phyloP scores from a whole-genome alignment of 371 early-diverging fungal species.

The Lichtheimia corymbifera region DNA sequence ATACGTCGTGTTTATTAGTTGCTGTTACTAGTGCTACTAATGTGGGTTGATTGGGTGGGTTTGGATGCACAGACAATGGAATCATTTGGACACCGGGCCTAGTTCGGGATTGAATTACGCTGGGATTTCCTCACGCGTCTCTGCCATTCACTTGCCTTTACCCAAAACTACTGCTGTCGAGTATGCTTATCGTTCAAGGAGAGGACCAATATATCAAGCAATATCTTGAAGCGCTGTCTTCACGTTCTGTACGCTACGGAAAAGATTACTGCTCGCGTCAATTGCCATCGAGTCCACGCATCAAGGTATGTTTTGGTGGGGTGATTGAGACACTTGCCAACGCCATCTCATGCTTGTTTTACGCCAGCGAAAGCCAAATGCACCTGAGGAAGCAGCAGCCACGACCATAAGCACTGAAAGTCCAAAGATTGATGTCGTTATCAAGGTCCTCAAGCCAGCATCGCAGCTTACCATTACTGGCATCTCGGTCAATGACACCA shows the following conservation, averaged over 20 bases:
- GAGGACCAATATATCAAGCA: conserved; percentile 39
- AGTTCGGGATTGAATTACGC: too few species aligned
- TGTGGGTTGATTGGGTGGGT: too few species aligned
- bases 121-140: too few species aligned
- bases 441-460: conserved; percentile 52
- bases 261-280: conserved; percentile 38
- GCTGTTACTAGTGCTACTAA: too few species aligned
- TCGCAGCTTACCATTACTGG: conserved; percentile 37
- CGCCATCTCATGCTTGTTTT: conserved; percentile 2
- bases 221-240: conserved; percentile 39
- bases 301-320: conserved; percentile 31
- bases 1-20: too few species aligned
- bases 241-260: conserved; percentile 48
- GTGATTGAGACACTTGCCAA: neutral
- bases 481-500: conserved; percentile 27
- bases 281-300: conserved; percentile 28
- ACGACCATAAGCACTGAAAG: neutral
- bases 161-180: neutral
- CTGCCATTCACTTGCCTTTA: neutral
- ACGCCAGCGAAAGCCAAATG: neutral
- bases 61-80: too few species aligned
- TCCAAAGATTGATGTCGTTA: conserved; percentile 21
- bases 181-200: conserved; percentile 17
- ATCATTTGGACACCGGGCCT: too few species aligned
- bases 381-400: neutral